Base-by-base conservation (phyloP, 805 yeast species). In the Cyberlindnera maritima region DNA sequence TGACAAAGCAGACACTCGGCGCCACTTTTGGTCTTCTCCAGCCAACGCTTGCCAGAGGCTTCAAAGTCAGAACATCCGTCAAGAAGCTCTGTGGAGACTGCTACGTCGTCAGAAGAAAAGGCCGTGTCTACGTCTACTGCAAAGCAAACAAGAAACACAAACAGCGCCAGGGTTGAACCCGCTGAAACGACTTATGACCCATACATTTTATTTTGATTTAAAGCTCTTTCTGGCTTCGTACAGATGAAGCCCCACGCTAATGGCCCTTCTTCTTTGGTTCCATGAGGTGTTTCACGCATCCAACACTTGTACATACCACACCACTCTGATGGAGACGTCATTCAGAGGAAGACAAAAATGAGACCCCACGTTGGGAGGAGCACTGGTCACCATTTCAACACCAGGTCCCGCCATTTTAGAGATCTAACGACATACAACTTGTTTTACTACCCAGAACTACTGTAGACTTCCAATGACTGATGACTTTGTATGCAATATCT, bases 81-180 rank as follows among this genome's bases (percentile, higher is more conserved):
- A 91, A 91, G 73, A 94, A 88, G 73, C 85, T 88, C 69, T 94
- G 99, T 67, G 76, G 84, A 33, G 94, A 88, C 65, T 94, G 99
- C 66, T 86, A 85, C 58, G 75, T 53, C 68, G 97, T 94, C 11
- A 85, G 95, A 69, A 85, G 98, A 68, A 94, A 91, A 70, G 99
- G 99, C 36, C 77, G 94, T 60, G 92, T 91, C 12, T 89, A 88
- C 55, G 96, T 94, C 34, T 84, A 88, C 64, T 92, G 99, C 75
- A 94, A 91, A 66, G 75, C 94, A 40, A 88, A 91, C 65, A 89
- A 90, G 53, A 89, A 88, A 65, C 98, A 91, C 69, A 91, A 91
- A 69, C 97, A 91, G 69, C 88, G 96, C 67, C 96, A 88, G 67
- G 88, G 88, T 57, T 83, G 65, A 37, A 25, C 32, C 13, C 15